Percentiles rank a stretch among this genome's conserved stretches.
These are phyloP conservation scores for Achaetomiella virescens DNA, from an alignment of 495 filamentous ascomycete species.

Conservation along the genomic window DNA sequence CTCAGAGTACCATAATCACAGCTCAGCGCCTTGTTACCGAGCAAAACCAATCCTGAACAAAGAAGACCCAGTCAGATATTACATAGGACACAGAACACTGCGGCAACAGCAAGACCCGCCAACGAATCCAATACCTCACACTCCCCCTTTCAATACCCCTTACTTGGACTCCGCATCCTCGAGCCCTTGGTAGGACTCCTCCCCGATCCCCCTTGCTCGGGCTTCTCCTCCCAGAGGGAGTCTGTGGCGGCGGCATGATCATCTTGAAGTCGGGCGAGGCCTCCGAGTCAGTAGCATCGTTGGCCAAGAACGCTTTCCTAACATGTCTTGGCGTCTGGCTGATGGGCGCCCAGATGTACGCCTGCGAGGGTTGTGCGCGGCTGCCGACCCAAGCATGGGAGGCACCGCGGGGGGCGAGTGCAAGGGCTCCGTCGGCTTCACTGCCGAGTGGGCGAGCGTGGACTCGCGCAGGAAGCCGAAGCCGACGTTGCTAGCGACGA, in stretches of 20 bases:
- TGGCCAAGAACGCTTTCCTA: constrained; percentile 27
- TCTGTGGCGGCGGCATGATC: constrained; percentile 36
- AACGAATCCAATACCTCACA: neutral
- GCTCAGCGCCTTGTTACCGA: neutral
- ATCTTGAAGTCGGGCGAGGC: constrained; percentile 30
- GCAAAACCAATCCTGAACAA: neutral
- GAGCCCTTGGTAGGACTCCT: constrained; percentile 36
- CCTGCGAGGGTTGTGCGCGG: constrained; percentile 29
- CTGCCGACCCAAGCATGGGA: constrained; percentile 22
- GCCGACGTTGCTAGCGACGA: constrained; percentile 52
- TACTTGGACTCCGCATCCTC: constrained; percentile 31
- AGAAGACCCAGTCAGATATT: neutral
- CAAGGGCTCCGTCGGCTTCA: constrained; percentile 19
- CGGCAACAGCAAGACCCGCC: neutral
- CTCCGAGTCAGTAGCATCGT: constrained; percentile 41
- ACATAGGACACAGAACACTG: neutral
- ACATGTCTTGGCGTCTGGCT: constrained; percentile 38
- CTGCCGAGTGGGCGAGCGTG: constrained; percentile 13
- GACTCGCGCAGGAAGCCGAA: constrained; percentile 37
- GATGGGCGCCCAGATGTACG: constrained; percentile 40
- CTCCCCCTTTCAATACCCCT: constrained; percentile 31
- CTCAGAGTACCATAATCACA: neutral
- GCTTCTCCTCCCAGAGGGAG: constrained; percentile 34
- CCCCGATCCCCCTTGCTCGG: constrained; percentile 40
- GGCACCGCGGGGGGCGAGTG: constrained; percentile 29